These are phyloP conservation scores for Globisporangium irregulare DNA, from an alignment of 352 stramenopile genomes.

Conservation along the genomic window DNA sequence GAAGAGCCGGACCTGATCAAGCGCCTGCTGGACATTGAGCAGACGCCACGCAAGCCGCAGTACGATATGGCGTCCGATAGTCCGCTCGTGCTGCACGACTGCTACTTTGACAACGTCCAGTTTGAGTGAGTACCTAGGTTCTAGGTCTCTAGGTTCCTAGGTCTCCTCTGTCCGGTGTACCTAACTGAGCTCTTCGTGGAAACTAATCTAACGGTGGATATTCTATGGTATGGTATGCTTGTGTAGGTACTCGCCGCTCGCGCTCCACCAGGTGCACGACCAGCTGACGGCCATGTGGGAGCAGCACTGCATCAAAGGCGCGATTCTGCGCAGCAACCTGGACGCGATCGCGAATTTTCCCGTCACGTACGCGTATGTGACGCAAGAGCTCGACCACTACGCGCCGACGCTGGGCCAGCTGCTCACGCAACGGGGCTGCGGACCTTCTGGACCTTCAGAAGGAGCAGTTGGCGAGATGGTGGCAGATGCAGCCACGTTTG, in stretches of 20 bases:
- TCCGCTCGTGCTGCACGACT: slow-evolving; percentile 97
- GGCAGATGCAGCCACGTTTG: slow-evolving; percentile 8
- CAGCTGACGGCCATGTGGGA: slow-evolving; percentile 88
- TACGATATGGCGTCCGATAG: slow-evolving; percentile 95
- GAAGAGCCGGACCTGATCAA: slow-evolving; percentile 91
- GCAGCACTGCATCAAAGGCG: slow-evolving; percentile 59
- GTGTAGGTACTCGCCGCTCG: slow-evolving; percentile 60
- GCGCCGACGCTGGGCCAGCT: slow-evolving; percentile 70
- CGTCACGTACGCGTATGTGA: slow-evolving; percentile 37
- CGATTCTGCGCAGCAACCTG: slow-evolving; percentile 71
- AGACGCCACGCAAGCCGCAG: slow-evolving; percentile 81
- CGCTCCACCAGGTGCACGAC: slow-evolving; percentile 71
- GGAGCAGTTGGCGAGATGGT: slow-evolving; percentile 6
- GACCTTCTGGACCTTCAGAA: slow-evolving; percentile 3
- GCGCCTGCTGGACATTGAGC: slow-evolving; percentile 91
- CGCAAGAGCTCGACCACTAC: slow-evolving; percentile 74
- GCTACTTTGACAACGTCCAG: slow-evolving; percentile 87
- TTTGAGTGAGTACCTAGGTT: slow-evolving; percentile 47
- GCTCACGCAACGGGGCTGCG: slow-evolving; percentile 49
- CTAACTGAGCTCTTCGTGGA: neutral
- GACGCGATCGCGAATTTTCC: slow-evolving; percentile 51
- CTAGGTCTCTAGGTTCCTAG: slow-evolving; percentile 13
- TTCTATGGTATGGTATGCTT: slow-evolving; percentile 23
- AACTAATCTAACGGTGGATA: neutral
- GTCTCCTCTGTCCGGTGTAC: slow-evolving; percentile 4